These are phyloP conservation scores for Aspergillus arachidicola DNA, from an alignment of 2,329 filamentous ascomycete genomes.

Conservation along the genomic window DNA sequence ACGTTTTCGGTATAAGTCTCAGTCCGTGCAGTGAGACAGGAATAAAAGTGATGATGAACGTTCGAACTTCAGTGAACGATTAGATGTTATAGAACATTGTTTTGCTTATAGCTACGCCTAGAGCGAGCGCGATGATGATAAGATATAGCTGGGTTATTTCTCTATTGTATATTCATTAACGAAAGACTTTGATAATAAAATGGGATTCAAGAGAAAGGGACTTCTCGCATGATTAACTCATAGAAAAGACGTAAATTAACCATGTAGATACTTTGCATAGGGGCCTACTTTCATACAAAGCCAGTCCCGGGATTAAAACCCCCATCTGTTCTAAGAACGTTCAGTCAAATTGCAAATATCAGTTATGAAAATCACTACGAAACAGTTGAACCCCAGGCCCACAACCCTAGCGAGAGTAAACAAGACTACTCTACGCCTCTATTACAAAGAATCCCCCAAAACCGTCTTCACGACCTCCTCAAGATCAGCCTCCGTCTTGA, in stretches of 20 bases:
- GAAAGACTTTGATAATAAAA: background rate
- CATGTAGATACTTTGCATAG: too few relatives aligned
- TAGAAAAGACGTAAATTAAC: background rate
- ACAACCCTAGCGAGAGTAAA: too few relatives aligned
- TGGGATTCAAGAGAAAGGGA: background rate
- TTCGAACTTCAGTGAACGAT: background rate
- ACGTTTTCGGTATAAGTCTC: background rate
- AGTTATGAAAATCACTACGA: background rate
- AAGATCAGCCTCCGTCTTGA: background rate
- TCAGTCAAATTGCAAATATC: background rate
- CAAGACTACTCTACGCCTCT: too few relatives aligned
- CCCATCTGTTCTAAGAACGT: background rate
- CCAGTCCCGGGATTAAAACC: rapidly evolving
- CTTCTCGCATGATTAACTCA: background rate
- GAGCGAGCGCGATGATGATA: background rate
- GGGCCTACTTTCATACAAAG: too few relatives aligned
- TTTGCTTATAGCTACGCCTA: background rate
- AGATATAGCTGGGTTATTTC: background rate
- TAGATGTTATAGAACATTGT: background rate
- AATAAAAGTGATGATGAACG: background rate
- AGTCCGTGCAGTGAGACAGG: background rate
- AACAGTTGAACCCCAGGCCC: background rate
- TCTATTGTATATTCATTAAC: background rate
- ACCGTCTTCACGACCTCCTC: conserved; percentile 9
- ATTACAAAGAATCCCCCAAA: background rate